Percentiles rank a stretch among this genome's conserved stretches.
phyloP scores from a whole-genome alignment of 2,329 filamentous ascomycete genomes.

The Trichoderma asperellum region DNA sequence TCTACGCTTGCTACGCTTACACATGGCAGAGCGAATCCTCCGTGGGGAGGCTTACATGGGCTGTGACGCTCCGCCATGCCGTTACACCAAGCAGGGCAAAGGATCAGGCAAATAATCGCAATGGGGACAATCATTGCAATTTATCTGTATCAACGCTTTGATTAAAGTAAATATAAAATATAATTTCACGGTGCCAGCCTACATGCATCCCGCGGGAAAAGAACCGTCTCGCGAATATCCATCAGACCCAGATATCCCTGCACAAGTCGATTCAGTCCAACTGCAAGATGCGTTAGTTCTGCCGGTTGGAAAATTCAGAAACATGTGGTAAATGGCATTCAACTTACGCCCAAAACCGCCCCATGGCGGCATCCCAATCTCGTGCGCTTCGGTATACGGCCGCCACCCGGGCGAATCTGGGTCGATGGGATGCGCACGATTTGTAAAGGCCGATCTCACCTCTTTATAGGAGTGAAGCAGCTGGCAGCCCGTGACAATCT shows the following conservation, averaged over 20 bases:
- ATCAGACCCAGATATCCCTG: conserved; percentile 4
- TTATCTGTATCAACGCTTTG: no score
- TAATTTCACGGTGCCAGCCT: neutral
- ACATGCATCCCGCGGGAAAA: conserved; percentile 10
- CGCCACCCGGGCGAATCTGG: neutral
- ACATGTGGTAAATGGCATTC: neutral
- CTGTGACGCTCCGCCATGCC: neutral
- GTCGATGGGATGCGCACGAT: conserved; percentile 4
- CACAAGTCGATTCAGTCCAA: conserved; percentile 9
- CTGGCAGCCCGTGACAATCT: conserved; percentile 10
- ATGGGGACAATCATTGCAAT: neutral
- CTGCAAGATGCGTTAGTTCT: neutral
- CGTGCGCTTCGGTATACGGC: conserved; percentile 1
- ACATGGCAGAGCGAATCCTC: neutral
- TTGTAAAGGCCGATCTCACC: conserved; percentile 1
- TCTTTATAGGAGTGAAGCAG: conserved; percentile 4
- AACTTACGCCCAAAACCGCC: conserved; percentile 7
- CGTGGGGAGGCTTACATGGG: neutral
- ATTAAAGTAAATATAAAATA: no score
- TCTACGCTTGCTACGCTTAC: no score
- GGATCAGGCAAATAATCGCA: neutral
- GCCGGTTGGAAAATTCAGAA: neutral
- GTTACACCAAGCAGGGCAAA: neutral
- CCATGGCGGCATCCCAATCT: conserved; percentile 18
- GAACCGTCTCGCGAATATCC: conserved; percentile 6